Evolutionary conservation across 176 grass and related monocot species (phyloP).

Genomic region (Luzula sylvatica): DNA sequence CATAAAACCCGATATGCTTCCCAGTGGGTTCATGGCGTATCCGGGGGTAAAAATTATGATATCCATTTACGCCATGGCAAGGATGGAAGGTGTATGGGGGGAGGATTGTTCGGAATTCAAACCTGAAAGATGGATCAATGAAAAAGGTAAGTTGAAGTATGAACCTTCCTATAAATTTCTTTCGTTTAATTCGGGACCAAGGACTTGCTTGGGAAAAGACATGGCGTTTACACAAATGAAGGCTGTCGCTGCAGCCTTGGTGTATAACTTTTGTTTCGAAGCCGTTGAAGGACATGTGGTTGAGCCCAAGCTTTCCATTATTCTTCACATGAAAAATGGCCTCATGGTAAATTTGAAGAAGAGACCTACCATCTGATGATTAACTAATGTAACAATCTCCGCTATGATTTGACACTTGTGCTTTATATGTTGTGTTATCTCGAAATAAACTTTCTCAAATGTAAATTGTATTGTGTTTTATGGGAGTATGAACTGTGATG

Average conservation of each 20-base stretch:
- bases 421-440: too few relatives aligned
- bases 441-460: too few relatives aligned
- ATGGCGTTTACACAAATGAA: conserved; percentile 43
- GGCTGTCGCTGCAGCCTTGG: conserved; percentile 23
- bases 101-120: conserved; percentile 44
- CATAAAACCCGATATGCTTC: conserved; percentile 33
- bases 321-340: conserved; percentile 45
- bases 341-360: conserved; percentile 25
- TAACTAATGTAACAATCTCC: too few relatives aligned
- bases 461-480: too few relatives aligned
- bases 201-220: conserved; percentile 50
- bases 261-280: conserved; percentile 24
- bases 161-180: conserved; percentile 45
- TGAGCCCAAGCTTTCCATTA: conserved; percentile 43
- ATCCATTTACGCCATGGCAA: conserved; percentile 39
- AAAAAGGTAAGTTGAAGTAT: conserved; percentile 22
- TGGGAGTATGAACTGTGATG: too few relatives aligned
- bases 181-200: conserved; percentile 40
- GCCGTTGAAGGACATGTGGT: conserved; percentile 20
- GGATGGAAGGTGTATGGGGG: conserved; percentile 48
- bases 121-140: conserved; percentile 35
- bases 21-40: conserved; percentile 33
- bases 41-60: conserved; percentile 32
- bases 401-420: too few relatives aligned
- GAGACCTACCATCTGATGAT: not conserved